Evolutionary conservation across 2,329 filamentous ascomycete species (phyloP), one percentile per base, ranked within the genome.

Genomic region (Pezicula radicicola): DNA sequence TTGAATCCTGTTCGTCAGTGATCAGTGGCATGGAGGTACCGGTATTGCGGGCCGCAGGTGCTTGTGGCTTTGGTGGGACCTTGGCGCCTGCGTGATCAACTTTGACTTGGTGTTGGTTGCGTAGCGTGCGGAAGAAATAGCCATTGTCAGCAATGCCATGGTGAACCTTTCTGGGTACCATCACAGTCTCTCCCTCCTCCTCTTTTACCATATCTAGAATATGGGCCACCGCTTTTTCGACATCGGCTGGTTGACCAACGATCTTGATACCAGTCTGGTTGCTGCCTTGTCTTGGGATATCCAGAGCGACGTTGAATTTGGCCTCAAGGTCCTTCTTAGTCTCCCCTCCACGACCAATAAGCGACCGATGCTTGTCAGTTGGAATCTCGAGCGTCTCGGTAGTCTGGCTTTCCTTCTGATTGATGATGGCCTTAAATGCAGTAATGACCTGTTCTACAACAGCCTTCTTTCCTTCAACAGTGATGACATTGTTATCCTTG

Each of bases 321-420:
- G 86, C 80, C 75, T 99, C 94, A 25, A 99, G 80, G 58, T 87
- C 82, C 57, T 89, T 88, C 69, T 95, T 89, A 46, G 84, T 85
- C 60, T 96, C 91, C 57, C 95, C 94, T 57, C 91, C 91, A 51
- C 91, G 90, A 40, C 94, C 94, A 65, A 99, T 97, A 21, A 99
- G 79, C 8, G 89, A 80, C 49, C 92, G 82, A 70, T 99, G 95
- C 77, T 97, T 95, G 62, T 94, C 88, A 12, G 87, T 85, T 15
- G 92, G 89, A 35, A 99, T 85, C 33, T 97, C 91, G 25, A 97
- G 67, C 15, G 79, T 78, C 63, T 90, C 87, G 0, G 85, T 88
- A 39, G 90, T 82, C 72, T 96, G 90, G 68, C 83, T 93, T 63
- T 93, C 89, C 36, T 90, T 87, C 67, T 95, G 83, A n/a, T 81